Evolutionary conservation across 768 basidiomycete species (phyloP).

Genomic region (Hericium coralloides): DNA sequence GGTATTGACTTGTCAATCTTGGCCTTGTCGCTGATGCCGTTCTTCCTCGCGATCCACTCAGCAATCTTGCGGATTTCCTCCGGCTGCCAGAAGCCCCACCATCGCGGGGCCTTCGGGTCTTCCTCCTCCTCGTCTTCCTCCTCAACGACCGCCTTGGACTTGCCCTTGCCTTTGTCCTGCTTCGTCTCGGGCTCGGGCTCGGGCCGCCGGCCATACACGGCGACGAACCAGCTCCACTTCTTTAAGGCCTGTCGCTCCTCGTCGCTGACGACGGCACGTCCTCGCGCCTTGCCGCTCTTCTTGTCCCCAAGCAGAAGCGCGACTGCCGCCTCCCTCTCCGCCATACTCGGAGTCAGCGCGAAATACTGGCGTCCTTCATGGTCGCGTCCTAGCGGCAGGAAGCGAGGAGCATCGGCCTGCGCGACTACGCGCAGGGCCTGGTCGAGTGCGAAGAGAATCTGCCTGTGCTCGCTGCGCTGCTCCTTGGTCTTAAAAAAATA

Average conservation of each 20-base stretch:
- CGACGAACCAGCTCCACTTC: constrained; percentile 74
- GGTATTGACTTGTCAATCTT: neutral
- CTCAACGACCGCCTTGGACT: constrained; percentile 13
- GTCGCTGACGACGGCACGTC: constrained; percentile 27
- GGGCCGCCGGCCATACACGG: constrained; percentile 59
- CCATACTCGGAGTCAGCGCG: constrained; percentile 48
- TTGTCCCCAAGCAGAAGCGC: constrained; percentile 22
- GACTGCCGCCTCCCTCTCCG: constrained; percentile 44
- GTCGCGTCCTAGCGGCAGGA: constrained; percentile 59
- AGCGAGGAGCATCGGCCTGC: constrained; percentile 41
- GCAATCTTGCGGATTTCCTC: constrained; percentile 56
- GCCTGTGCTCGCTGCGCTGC: constrained; percentile 40
- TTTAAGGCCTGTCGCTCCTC: constrained; percentile 45
- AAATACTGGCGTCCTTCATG: constrained; percentile 60
- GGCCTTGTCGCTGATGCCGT: constrained; percentile 26
- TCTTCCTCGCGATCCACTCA: constrained; percentile 52
- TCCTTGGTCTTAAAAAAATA: constrained; percentile 33
- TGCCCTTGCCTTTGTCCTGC: constrained; percentile 12
- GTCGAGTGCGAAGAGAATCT: constrained; percentile 40
- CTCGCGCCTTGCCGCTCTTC: constrained; percentile 31
- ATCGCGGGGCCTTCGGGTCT: constrained; percentile 39
- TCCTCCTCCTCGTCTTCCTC: constrained; percentile 21
- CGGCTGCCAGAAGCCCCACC: constrained; percentile 72
- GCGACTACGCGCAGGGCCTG: constrained; percentile 42
- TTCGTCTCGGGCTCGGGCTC: constrained; percentile 18